A percentile compares a stretch with the other conserved stretches of the same genome.
Conservation (phyloP, 768 basidiomycete species). For the Boletus rubropictus region DNA sequence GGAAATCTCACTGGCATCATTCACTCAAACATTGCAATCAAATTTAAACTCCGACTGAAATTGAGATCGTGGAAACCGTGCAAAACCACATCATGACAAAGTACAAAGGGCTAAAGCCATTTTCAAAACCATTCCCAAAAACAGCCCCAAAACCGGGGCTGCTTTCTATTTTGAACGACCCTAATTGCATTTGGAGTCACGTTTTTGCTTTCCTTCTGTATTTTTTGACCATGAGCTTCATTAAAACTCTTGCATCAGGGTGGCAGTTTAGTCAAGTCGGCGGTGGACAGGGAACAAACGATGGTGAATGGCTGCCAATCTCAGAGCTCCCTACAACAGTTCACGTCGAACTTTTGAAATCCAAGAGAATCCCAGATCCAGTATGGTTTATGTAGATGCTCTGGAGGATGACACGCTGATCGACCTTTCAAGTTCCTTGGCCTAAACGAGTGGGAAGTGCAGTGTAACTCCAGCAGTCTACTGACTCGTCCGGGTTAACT, state of each 20-base stretch:
- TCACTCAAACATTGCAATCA: too few relatives aligned
- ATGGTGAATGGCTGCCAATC: slow-evolving; percentile 61
- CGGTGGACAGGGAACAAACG: slow-evolving; percentile 51
- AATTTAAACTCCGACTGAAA: too few relatives aligned
- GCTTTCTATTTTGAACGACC: slow-evolving; percentile 1
- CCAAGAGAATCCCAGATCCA: slow-evolving; percentile 75
- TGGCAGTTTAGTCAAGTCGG: slow-evolving; percentile 70
- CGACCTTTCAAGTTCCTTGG: slow-evolving; percentile 53
- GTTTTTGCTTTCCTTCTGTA: neutral
- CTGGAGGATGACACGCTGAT: slow-evolving; percentile 6
- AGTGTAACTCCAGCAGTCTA: slow-evolving; percentile 50
- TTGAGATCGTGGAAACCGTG: too few relatives aligned
- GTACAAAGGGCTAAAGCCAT: too few relatives aligned
- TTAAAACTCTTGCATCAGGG: slow-evolving; percentile 33
- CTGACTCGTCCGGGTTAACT: neutral
- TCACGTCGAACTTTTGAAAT: slow-evolving; percentile 77
- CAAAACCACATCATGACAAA: too few relatives aligned
- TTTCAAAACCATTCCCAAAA: too few relatives aligned
- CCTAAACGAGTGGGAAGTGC: slow-evolving; percentile 83
- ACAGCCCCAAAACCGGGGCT: too few relatives aligned
- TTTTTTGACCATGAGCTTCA: slow-evolving; percentile 14
- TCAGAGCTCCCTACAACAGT: slow-evolving; percentile 77
- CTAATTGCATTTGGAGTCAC: neutral
- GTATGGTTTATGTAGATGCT: slow-evolving; percentile 38
- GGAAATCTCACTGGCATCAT: too few relatives aligned